A percentile compares a stretch with the other conserved stretches of the same genome.
Conservation (phyloP, 768 basidiomycete genomes). For the Hericium coralloides region DNA sequence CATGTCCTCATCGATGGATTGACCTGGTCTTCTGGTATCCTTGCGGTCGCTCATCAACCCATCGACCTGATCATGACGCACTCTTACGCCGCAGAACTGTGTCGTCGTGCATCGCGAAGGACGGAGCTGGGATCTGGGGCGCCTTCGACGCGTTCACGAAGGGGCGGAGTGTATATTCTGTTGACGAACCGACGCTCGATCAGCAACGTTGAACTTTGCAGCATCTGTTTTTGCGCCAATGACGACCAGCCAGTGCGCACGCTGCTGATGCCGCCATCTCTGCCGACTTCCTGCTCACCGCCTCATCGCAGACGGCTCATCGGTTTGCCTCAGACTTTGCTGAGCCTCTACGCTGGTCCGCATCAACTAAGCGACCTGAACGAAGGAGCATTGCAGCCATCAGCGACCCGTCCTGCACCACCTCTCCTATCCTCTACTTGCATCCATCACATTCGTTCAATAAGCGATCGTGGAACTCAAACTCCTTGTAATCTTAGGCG, state of each 20-base stretch:
- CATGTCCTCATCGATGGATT: neutral
- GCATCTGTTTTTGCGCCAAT: neutral
- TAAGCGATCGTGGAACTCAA: neutral
- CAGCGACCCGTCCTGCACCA: neutral
- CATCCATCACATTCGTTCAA: neutral
- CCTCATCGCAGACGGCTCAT: neutral
- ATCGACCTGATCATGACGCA: neutral
- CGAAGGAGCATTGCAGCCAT: neutral
- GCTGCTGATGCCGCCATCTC: neutral
- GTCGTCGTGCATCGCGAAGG: neutral
- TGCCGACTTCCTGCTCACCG: neutral
- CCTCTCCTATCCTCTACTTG: slow-evolving; percentile 1
- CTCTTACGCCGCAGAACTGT: neutral
- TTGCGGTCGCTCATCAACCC: neutral
- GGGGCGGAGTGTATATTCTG: neutral
- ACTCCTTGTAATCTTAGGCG: neutral
- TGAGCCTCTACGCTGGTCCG: neutral
- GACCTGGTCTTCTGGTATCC: neutral
- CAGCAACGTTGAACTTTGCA: neutral
- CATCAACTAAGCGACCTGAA: neutral
- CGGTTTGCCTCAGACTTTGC: neutral
- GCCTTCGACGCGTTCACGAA: neutral
- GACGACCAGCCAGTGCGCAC: neutral
- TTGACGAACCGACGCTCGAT: neutral
- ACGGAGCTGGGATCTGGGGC: neutral